These are phyloP conservation scores for Xylariaceae sp. DNA, from an alignment of 2,329 filamentous ascomycete species.

Conservation along the genomic window DNA sequence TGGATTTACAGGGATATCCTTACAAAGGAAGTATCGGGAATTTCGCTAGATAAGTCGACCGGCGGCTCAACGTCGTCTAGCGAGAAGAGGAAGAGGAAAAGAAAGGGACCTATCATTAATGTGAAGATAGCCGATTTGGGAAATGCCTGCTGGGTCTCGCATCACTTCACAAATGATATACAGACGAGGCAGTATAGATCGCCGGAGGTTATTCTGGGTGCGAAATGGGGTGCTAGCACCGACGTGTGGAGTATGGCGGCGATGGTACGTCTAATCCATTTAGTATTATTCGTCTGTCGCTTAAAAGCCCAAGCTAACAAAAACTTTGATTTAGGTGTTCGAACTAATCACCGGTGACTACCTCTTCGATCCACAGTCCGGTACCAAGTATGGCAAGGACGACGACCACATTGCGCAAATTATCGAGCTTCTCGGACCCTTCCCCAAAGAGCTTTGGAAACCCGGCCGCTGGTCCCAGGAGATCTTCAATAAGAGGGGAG, in stretches of 20 bases:
- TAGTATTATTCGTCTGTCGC: not conserved
- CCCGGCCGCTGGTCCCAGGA: constrained; percentile 97
- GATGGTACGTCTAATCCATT: constrained; percentile 70
- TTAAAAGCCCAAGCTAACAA: constrained; percentile 6
- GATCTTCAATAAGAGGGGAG: constrained; percentile 97
- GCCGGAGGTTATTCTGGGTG: constrained; percentile 92
- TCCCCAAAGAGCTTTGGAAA: constrained; percentile 88
- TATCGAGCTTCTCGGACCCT: constrained; percentile 91
- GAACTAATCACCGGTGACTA: constrained; percentile 98
- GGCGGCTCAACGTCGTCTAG: constrained; percentile 47
- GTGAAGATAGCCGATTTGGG: constrained; percentile 99
- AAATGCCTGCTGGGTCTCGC: constrained; percentile 97
- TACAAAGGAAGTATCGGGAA: constrained; percentile 90
- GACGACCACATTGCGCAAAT: constrained; percentile 99
- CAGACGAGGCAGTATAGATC: constrained; percentile 97
- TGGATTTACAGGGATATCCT: constrained; percentile 70
- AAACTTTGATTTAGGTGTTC: constrained; percentile 67
- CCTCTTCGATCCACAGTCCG: constrained; percentile 96
- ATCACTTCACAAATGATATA: constrained; percentile 99
- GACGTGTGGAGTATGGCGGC: constrained; percentile 99
- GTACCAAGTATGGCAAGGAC: constrained; percentile 98
- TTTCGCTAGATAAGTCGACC: constrained; percentile 79
- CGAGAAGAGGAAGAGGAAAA: constrained; percentile 68
- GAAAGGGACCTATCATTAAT: constrained; percentile 71
- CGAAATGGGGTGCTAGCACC: constrained; percentile 99